phyloP scores from a whole-genome alignment of 768 basidiomycete genomes.

The Suillus fuscotomentosus region DNA sequence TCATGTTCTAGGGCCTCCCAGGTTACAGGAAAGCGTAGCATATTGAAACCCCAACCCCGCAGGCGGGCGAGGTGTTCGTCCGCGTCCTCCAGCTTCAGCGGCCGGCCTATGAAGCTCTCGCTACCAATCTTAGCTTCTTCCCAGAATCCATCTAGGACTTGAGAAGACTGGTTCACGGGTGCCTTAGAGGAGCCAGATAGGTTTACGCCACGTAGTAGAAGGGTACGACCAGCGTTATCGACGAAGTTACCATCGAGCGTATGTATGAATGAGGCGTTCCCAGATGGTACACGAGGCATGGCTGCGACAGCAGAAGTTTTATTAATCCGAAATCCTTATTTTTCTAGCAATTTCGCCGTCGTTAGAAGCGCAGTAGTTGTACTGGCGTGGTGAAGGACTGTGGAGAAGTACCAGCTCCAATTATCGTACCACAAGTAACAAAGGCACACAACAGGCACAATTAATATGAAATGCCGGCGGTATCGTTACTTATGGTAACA shows the following conservation, averaged over 20 bases:
- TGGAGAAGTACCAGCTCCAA: neutral
- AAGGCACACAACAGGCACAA: neutral
- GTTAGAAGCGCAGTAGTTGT: neutral
- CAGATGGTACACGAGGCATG: conserved; percentile 57
- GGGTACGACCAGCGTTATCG: conserved; percentile 69
- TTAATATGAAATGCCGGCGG: neutral
- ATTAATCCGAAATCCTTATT: neutral
- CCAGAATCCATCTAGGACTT: conserved; percentile 78
- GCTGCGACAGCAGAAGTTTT: conserved; percentile 41
- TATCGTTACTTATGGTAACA: neutral
- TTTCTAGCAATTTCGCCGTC: neutral
- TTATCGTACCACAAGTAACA: neutral
- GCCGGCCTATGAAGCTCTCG: conserved; percentile 71
- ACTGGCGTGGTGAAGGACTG: neutral
- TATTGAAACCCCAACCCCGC: conserved; percentile 91
- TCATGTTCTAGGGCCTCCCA: conserved; percentile 96
- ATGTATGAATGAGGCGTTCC: conserved; percentile 62
- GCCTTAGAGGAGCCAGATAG: conserved; percentile 88
- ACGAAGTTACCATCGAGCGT: conserved; percentile 70
- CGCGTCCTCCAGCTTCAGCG: conserved; percentile 83
- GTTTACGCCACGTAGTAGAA: conserved; percentile 93
- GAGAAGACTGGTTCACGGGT: conserved; percentile 67
- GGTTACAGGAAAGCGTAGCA: conserved; percentile 77
- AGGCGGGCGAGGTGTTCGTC: conserved; percentile 86
- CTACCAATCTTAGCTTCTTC: conserved; percentile 69